These are phyloP conservation scores for Asterionellopsis glacialis DNA, from an alignment of 108 stramenopile species.

Conservation along the genomic window DNA sequence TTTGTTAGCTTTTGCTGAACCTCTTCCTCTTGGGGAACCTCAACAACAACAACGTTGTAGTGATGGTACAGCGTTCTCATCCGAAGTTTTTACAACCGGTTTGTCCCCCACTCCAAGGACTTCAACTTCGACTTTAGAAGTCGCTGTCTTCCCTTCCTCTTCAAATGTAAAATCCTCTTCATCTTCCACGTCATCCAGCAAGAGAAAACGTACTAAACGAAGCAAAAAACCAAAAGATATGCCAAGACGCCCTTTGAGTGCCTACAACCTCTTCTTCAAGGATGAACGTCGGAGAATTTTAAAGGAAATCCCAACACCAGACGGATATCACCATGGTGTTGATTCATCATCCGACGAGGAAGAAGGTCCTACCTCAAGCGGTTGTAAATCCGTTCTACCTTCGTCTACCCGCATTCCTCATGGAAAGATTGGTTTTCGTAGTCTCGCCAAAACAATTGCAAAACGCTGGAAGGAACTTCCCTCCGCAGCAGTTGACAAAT, in stretches of 20 bases:
- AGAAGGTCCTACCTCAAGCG: no score
- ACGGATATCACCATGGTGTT: not conserved
- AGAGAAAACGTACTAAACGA: slow-evolving; percentile 17
- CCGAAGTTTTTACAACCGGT: no score
- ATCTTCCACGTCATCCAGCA: slow-evolving; percentile 1
- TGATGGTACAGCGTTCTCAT: no score
- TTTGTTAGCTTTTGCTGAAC: no score
- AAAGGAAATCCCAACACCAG: slow-evolving; percentile 17
- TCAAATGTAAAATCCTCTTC: not conserved
- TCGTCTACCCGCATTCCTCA: slow-evolving; percentile 17
- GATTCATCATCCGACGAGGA: no score
- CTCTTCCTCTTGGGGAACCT: no score
- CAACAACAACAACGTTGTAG: no score
- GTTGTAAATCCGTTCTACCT: no score
- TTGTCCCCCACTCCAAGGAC: no score
- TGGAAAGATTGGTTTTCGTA: slow-evolving; percentile 75
- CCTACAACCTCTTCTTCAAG: slow-evolving; percentile 62
- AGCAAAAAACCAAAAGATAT: slow-evolving; percentile 44
- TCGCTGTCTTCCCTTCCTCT: not conserved
- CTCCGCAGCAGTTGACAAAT: slow-evolving; percentile 16
- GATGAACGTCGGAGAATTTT: slow-evolving; percentile 53
- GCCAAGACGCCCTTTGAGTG: slow-evolving; percentile 45
- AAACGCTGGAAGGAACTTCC: slow-evolving; percentile 48
- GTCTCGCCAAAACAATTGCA: slow-evolving; percentile 61
- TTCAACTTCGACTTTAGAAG: not conserved